These are phyloP conservation scores for Halocafeteria seosinensis DNA, from an alignment of 108 stramenopile species.

Conservation along the genomic window DNA sequence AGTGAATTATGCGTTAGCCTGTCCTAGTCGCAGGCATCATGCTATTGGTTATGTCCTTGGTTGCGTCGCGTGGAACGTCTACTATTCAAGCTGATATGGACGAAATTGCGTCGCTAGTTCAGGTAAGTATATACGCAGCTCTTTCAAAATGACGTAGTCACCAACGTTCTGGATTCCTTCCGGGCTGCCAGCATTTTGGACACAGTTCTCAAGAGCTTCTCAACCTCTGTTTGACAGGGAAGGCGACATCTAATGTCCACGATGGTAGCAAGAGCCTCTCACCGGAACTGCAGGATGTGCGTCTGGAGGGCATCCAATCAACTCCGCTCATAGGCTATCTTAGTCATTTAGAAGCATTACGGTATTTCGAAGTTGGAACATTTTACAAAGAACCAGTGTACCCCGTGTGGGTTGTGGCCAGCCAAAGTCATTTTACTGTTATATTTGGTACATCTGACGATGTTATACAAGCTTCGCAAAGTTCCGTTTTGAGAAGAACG, in stretches of 20 bases:
- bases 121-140: no score
- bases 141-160: no score
- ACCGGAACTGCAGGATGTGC: slow-evolving; percentile 36
- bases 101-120: no score
- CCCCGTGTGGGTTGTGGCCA: slow-evolving; percentile 66
- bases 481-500: background rate
- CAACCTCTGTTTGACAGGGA: slow-evolving; percentile 56
- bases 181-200: slow-evolving; percentile 54
- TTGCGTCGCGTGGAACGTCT: slow-evolving; percentile 36
- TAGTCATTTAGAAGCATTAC: slow-evolving; percentile 49
- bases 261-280: slow-evolving; percentile 44
- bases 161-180: no score
- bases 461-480: background rate
- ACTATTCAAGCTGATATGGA: slow-evolving; percentile 42
- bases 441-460: slow-evolving; percentile 46
- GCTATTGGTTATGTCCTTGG: slow-evolving; percentile 48
- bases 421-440: slow-evolving; percentile 56
- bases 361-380: slow-evolving; percentile 56
- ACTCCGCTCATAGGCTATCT: slow-evolving; percentile 60
- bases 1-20: background rate
- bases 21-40: slow-evolving; percentile 36
- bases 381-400: slow-evolving; percentile 55
- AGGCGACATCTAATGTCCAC: slow-evolving; percentile 60
- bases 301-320: slow-evolving; percentile 50
- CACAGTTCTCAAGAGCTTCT: slow-evolving; percentile 69